phyloP scores from a whole-genome alignment of 2,329 filamentous ascomycete genomes.

The Bertia moriformis region DNA sequence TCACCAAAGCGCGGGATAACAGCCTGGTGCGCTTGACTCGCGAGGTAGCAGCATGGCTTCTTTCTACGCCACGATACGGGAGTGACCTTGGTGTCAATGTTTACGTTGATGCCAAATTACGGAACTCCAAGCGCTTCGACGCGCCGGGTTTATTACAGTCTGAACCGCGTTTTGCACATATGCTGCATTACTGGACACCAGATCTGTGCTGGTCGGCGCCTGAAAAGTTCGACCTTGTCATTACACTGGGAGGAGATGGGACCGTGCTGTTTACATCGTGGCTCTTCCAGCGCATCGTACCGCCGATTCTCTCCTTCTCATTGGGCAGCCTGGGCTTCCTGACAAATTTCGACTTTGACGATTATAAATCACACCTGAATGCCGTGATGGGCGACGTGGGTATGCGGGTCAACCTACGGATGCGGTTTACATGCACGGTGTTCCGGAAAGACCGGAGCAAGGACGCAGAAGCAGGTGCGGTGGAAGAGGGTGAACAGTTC shows the following conservation, averaged over 20 bases:
- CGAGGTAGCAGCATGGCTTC: slow-evolving; percentile 75
- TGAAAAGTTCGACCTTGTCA: slow-evolving; percentile 87
- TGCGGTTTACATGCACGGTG: slow-evolving; percentile 97
- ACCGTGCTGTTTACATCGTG: slow-evolving; percentile 80
- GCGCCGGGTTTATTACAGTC: slow-evolving; percentile 56
- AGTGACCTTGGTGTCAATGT: slow-evolving; percentile 86
- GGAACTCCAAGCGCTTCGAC: slow-evolving; percentile 76
- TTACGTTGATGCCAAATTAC: slow-evolving; percentile 92
- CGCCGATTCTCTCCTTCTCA: slow-evolving; percentile 71
- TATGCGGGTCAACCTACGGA: slow-evolving; percentile 93
- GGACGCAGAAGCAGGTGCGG: slow-evolving; percentile 31
- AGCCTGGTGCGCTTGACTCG: slow-evolving; percentile 76
- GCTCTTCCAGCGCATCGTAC: slow-evolving; percentile 82
- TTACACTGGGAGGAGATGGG: slow-evolving; percentile 74
- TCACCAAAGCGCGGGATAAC: slow-evolving; percentile 95
- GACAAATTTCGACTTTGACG: slow-evolving; percentile 74
- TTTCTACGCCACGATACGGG: slow-evolving; percentile 78
- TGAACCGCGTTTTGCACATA: slow-evolving; percentile 62
- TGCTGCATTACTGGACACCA: slow-evolving; percentile 92
- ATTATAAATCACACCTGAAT: slow-evolving; percentile 75
- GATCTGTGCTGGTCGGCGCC: slow-evolving; percentile 88
- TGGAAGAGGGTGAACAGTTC: slow-evolving; percentile 85
- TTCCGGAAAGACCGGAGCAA: slow-evolving; percentile 50
- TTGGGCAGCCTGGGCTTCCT: slow-evolving; percentile 77
- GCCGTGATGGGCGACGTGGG: slow-evolving; percentile 84